Percentiles rank a stretch among this genome's conserved stretches.
Conservation (phyloP, 371 early-diverging fungal species). For the Blastocladiella emersonii region DNA sequence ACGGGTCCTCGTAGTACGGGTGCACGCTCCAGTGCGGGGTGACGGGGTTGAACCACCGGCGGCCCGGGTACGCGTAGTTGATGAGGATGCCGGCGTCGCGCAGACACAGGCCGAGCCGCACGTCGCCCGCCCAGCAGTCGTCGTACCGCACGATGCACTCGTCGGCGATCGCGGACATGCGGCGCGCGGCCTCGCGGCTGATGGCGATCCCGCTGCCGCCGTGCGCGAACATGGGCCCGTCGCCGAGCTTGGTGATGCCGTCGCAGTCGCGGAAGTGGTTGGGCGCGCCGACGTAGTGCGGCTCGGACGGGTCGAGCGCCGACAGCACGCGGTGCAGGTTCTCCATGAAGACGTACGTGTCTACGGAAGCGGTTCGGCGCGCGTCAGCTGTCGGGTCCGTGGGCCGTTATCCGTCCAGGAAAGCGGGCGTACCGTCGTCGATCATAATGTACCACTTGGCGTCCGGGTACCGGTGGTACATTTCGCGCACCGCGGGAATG, state of each 20-base stretch:
- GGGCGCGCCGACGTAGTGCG: conserved; percentile 23
- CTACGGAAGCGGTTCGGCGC: no score
- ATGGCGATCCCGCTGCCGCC: conserved; percentile 34
- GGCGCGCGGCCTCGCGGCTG: conserved; percentile 22
- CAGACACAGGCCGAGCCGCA: conserved; percentile 30
- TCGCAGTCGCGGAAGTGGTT: conserved; percentile 25
- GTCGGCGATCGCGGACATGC: conserved; percentile 16
- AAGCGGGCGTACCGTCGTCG: conserved; percentile 36
- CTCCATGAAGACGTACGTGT: conserved; percentile 14
- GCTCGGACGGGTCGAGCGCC: conserved; percentile 15
- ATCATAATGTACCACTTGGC: conserved; percentile 40
- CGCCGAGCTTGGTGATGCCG: conserved; percentile 22
- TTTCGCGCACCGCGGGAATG: conserved; percentile 28
- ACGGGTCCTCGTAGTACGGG: conserved; percentile 16
- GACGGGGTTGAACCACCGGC: neutral
- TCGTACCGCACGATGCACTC: conserved; percentile 24
- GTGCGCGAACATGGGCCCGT: conserved; percentile 19
- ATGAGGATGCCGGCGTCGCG: conserved; percentile 26
- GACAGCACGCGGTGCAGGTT: conserved; percentile 18
- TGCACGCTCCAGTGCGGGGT: neutral
- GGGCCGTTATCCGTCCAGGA: no score
- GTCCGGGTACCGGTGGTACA: conserved; percentile 22
- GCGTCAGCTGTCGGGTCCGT: no score
- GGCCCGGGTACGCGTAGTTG: neutral
- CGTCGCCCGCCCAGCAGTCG: conserved; percentile 36